A percentile compares a stretch with the other conserved stretches of the same genome.
Conservation (phyloP, 2,329 filamentous ascomycete species). For the Scedosporium apiospermum region DNA sequence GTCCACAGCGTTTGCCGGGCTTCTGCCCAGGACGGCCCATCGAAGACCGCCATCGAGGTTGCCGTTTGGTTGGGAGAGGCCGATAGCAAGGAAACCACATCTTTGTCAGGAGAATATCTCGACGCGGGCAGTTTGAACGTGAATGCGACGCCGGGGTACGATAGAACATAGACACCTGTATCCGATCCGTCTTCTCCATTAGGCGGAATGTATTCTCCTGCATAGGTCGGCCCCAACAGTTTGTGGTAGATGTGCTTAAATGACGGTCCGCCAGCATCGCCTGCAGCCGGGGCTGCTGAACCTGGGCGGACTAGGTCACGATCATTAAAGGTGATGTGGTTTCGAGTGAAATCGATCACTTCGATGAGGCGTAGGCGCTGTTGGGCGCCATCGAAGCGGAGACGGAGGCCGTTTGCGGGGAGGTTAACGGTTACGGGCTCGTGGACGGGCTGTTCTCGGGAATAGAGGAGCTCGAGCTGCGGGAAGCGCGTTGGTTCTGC, state of each 20-base stretch:
- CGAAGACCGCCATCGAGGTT: constrained; percentile 82
- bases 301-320: constrained; percentile 65
- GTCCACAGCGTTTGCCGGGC: constrained; percentile 70
- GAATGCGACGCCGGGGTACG: constrained; percentile 90
- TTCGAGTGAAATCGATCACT: constrained; percentile 81
- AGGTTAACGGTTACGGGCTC: constrained; percentile 68
- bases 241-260: constrained; percentile 89
- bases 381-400: constrained; percentile 89
- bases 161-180: constrained; percentile 75
- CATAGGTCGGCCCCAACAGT: constrained; percentile 87
- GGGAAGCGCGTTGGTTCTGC: constrained; percentile 76
- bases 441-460: constrained; percentile 61
- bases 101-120: constrained; percentile 64
- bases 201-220: constrained; percentile 79
- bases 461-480: constrained; percentile 74
- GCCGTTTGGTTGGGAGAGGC: constrained; percentile 68
- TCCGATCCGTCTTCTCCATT: constrained; percentile 22
- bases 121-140: constrained; percentile 71
- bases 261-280: constrained; percentile 48
- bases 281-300: constrained; percentile 25
- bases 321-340: constrained; percentile 69
- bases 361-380: constrained; percentile 88
- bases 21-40: constrained; percentile 83
- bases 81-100: constrained; percentile 80
- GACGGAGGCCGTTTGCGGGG: constrained; percentile 74